Base-by-base conservation (phyloP, 1,284 basidiomycete species). In the Cryptococcus sp. region DNA sequence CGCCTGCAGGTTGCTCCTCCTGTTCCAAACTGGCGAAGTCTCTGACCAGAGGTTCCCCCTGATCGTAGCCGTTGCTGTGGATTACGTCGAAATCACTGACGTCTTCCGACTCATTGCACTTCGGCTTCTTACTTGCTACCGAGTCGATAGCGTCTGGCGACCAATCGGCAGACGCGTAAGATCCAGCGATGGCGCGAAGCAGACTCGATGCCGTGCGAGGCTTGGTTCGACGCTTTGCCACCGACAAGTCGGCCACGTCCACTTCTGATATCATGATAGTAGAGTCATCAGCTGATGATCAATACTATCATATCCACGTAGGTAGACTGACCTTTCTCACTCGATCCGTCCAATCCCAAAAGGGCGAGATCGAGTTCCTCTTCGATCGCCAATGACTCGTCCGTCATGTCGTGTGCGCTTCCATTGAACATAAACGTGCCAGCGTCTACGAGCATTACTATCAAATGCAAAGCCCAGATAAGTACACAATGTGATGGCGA, bases 111-210 rank as follows among this genome's bases (percentile, higher is more conserved):
- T 34, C 29, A 10, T 34, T 34, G 29, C 3, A 34, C 13, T 34
- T 13, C 29, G 2, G 29, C 29, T 34, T 34, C 29, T 10, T 13
- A 13, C 29, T 34, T 34, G 29, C 29, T 7, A 4, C 29, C 29
- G 29, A 5, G 29, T 34, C 29, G 29, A 34, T 4, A 10, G 29
- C 29, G 8, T 34, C 26, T 5, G 56, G 56, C 2, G 19, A 20
- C 56, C 56, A 58, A 25, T 58, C 51, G 16, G 56, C 56, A 22
- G 51, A 58, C 45, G 22, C 46, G 40, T 60, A 57, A 13, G 50
- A 50, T 25, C 45, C 55, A 11, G 52, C 41, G n/a, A 55, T 54
- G 23, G 55, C 44, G 48, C 50, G 23, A 39, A 59, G 50, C 41
- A 59, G 46, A 34, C 54, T 52, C 34, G 54, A 47, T 22, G 50